A percentile compares a stretch with the other conserved stretches of the same genome.
Conservation (phyloP, 1,284 basidiomycete species). For the Cystobasidiaceae sp. region DNA sequence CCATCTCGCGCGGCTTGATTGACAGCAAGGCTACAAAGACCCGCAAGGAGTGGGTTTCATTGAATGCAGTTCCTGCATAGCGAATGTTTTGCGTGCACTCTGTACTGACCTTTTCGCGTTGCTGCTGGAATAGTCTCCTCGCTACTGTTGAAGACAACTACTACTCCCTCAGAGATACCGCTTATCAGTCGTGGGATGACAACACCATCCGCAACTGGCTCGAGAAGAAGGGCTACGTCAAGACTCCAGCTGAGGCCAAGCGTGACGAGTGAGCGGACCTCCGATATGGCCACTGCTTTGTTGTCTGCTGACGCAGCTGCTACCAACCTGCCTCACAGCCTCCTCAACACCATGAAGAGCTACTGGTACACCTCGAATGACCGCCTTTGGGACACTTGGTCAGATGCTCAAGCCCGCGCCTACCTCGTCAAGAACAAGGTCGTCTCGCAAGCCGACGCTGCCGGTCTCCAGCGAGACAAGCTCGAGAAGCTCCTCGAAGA, state of each 20-base stretch:
- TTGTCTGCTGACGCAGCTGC: neutral
- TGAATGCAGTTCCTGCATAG: neutral
- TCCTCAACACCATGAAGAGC: constrained; percentile 63
- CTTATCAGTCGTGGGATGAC: constrained; percentile 41
- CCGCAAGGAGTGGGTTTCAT: constrained; percentile 33
- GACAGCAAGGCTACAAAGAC: constrained; percentile 21
- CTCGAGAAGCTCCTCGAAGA: constrained; percentile 67
- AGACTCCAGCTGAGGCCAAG: constrained; percentile 57
- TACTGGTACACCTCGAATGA: constrained; percentile 51
- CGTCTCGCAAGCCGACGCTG: constrained; percentile 30
- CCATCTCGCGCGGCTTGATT: constrained; percentile 35
- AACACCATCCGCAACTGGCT: constrained; percentile 55
- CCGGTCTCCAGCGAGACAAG: constrained; percentile 59
- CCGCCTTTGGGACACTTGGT: constrained; percentile 48
- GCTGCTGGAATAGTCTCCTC: constrained; percentile 31
- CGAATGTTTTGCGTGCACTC: neutral
- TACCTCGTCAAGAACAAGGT: constrained; percentile 42
- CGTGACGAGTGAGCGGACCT: constrained; percentile 52
- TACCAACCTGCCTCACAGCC: constrained; percentile 23
- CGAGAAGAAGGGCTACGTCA: constrained; percentile 65
- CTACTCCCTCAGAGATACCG: constrained; percentile 39
- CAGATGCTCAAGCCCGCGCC: constrained; percentile 57
- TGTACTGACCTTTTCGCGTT: neutral
- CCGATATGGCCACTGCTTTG: neutral
- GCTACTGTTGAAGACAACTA: constrained; percentile 36